A percentile compares a stretch with the other conserved stretches of the same genome.
Evolutionary conservation across 805 yeast species (phyloP).

Genomic region (Starmerella etchellsii): DNA sequence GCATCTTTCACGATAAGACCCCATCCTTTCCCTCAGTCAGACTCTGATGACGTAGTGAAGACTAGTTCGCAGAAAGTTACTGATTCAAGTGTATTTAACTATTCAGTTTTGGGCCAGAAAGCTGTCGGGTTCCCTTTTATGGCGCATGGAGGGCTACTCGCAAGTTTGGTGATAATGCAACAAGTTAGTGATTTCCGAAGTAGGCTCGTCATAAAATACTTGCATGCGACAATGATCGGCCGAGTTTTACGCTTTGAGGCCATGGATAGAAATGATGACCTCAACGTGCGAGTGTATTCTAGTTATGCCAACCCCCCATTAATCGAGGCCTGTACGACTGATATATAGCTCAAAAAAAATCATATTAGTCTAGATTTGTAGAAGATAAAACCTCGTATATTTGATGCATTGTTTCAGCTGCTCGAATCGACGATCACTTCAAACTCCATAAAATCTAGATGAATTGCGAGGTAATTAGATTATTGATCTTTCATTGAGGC

Average conservation of each 20-base stretch:
- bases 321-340: not conserved
- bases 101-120: slow-evolving; percentile 64
- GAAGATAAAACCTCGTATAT: no score
- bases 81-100: slow-evolving; percentile 30
- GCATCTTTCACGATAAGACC: not conserved
- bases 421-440: not conserved
- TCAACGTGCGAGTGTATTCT: not conserved
- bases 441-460: no score
- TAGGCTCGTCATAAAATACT: not conserved
- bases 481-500: no score
- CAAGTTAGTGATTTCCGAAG: not conserved
- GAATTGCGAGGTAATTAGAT: no score
- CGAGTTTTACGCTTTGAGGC: slow-evolving; percentile 60
- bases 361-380: not conserved
- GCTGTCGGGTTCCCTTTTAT: slow-evolving; percentile 79
- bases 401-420: not conserved
- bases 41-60: not conserved
- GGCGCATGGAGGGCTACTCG: slow-evolving; percentile 80
- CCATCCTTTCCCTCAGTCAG: not conserved
- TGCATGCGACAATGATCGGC: slow-evolving; percentile 64
- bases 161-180: slow-evolving; percentile 23
- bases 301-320: not conserved
- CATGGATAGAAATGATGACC: not conserved
- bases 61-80: not conserved
- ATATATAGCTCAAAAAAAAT: not conserved